Evolutionary conservation across 2,329 filamentous ascomycete species (phyloP), one percentile per base, ranked within the genome.

Genomic region (Zymoseptoria passerinii): DNA sequence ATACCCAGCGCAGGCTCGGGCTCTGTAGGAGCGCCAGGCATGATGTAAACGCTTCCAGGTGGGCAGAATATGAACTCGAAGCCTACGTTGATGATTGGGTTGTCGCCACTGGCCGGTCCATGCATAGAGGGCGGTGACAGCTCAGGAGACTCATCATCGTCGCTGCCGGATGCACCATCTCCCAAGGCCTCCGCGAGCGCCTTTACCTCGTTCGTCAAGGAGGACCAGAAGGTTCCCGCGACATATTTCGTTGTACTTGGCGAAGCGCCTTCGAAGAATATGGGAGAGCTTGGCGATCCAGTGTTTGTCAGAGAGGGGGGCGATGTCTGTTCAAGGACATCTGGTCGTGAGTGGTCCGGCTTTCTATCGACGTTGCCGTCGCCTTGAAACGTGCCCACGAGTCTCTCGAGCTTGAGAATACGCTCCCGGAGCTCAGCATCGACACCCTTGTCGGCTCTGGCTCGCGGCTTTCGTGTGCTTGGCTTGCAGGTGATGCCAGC

Each of bases 1-100:
- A 52, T 28, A 13, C 60, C 60, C 48, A 63, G 53, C 1, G 51
- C 53, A 2, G 58, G 57, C 1, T 64, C 58, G 6, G 69, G 68
- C 28, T 72, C 67, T 28, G 58, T 54, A 29, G 66, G 29, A 5
- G 67, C 68, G n/a, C 68, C 68, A 20, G 67, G 68, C 66, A 72
- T 67, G 18, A 71, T 60, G 54, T 68, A 71, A n/a, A 70, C 59
- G 1, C 61, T 56, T 40, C 65, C 67, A 19, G 68, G 67, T 4
- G 68, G 67, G 50, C 67, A 69, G 40, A 71, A 63, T n/a, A 71
- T 62, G 8, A 71, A 60, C 55, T 71, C 68, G 52, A 66, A 69
- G 27, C 65, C 56, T 19, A 28, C 61, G 16, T 55, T 56, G 4
- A 58, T 51, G 7, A 58, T 55, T 9, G 53, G 57, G 53, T 23